A percentile compares a stretch with the other conserved stretches of the same genome.
Evolutionary conservation across 352 stramenopile genomes (phyloP).

Genomic region (Phytophthora capsici): DNA sequence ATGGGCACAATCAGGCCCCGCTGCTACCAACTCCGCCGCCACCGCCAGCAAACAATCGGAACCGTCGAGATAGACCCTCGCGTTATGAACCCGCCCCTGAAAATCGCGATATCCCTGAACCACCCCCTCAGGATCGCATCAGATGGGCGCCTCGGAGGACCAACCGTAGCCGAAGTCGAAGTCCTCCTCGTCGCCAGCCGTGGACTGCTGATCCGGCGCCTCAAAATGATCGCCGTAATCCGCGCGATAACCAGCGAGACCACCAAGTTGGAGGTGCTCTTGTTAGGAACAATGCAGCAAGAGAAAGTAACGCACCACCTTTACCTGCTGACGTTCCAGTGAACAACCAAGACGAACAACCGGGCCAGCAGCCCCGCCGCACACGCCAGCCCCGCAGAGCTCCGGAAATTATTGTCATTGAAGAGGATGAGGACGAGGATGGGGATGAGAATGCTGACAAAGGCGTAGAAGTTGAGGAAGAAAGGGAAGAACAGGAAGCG

Average conservation of each 20-base stretch:
- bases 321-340: not conserved
- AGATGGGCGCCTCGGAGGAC: constrained; percentile 17
- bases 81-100: constrained; percentile 35
- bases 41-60: constrained; percentile 2
- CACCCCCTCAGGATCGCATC: constrained; percentile 21
- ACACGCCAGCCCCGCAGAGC: constrained; percentile 35
- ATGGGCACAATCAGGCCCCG: constrained; percentile 1
- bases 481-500: constrained; percentile 11
- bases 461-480: constrained; percentile 52
- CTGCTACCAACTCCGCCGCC: constrained; percentile 3
- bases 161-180: constrained; percentile 37
- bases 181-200: constrained; percentile 18
- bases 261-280: constrained; percentile 4
- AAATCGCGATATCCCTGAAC: constrained; percentile 1
- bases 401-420: constrained; percentile 74
- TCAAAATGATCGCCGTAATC: constrained; percentile 9
- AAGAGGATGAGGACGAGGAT: constrained; percentile 59
- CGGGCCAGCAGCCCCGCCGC: constrained; percentile 21
- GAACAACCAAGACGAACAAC: constrained; percentile 14
- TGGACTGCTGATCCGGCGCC: constrained; percentile 14
- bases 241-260: constrained; percentile 2
- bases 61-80: constrained; percentile 27
- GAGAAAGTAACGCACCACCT: not conserved
- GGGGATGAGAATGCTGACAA: constrained; percentile 1
- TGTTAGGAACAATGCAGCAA: no score